A percentile compares a stretch with the other conserved stretches of the same genome.
phyloP scores from a whole-genome alignment of 2,329 filamentous ascomycete genomes.

The Pseudogymnoascus sp. region DNA sequence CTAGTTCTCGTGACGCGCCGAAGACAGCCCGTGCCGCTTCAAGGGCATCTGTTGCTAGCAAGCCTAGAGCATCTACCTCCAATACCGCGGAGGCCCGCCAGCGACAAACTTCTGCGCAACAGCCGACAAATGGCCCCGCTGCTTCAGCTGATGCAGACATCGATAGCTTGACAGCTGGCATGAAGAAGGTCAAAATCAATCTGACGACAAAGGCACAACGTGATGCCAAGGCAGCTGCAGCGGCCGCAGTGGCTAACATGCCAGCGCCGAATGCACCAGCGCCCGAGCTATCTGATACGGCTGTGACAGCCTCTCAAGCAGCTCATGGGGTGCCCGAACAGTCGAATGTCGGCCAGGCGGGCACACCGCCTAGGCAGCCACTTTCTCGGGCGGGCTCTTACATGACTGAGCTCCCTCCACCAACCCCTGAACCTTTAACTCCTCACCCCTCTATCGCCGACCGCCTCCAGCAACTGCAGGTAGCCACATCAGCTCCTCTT shows the following conservation, averaged over 20 bases:
- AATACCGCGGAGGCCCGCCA: background rate
- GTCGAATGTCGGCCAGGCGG: background rate
- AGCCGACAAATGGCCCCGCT: background rate
- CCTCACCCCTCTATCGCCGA: slow-evolving; percentile 12
- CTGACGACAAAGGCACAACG: slow-evolving; percentile 49
- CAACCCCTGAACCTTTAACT: background rate
- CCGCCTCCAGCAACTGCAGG: slow-evolving; percentile 16
- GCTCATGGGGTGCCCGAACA: slow-evolving; percentile 7
- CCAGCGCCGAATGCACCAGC: slow-evolving; percentile 13
- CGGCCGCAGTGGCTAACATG: slow-evolving; percentile 19
- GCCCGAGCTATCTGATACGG: slow-evolving; percentile 10
- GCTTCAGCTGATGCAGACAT: slow-evolving; percentile 32
- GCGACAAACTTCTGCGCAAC: slow-evolving; percentile 3
- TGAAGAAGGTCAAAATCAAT: slow-evolving; percentile 58
- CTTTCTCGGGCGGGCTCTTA: background rate
- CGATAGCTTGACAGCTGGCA: slow-evolving; percentile 47
- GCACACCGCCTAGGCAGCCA: background rate
- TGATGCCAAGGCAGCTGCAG: slow-evolving; percentile 40
- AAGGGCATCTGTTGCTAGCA: background rate
- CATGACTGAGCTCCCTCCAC: background rate
- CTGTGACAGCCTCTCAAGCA: slow-evolving; percentile 8
- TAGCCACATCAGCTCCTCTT: slow-evolving; percentile 19
- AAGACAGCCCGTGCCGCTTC: slow-evolving; percentile 24
- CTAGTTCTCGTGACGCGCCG: slow-evolving; percentile 34
- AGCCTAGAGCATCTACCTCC: background rate